Evolutionary conservation across 139 green algal species (phyloP).

Genomic region (Zygnema circumcarinatum): DNA sequence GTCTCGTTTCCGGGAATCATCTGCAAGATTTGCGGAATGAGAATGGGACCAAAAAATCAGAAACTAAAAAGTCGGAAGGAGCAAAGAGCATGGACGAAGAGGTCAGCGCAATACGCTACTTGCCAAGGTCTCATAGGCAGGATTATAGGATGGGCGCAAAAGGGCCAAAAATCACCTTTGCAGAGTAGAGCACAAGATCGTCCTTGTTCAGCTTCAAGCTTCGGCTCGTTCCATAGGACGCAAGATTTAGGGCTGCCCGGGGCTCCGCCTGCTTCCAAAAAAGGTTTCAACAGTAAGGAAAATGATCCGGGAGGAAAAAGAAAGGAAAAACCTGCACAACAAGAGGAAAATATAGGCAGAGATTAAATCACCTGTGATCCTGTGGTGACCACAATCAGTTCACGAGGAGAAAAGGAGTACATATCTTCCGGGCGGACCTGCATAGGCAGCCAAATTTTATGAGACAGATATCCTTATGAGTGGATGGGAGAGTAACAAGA

Average conservation of each 20-base stretch:
- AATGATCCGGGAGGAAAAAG: not conserved
- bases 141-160: too few relatives aligned
- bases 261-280: constrained; percentile 79
- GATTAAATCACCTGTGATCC: constrained; percentile 59
- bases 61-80: not conserved
- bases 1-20: constrained; percentile 74
- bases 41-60: constrained; percentile 2
- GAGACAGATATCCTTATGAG: too few relatives aligned
- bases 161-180: too few relatives aligned
- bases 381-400: constrained; percentile 85
- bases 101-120: too few relatives aligned
- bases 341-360: not conserved
- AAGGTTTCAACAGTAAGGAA: not conserved
- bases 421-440: constrained; percentile 70
- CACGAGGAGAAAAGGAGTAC: constrained; percentile 78
- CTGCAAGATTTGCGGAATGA: constrained; percentile 28
- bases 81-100: not conserved
- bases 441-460: too few relatives aligned
- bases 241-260: constrained; percentile 83
- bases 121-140: too few relatives aligned
- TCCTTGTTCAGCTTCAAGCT: constrained; percentile 80
- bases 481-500: too few relatives aligned
- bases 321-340: not conserved
- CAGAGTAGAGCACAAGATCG: constrained; percentile 94
- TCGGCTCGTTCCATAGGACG: constrained; percentile 72